Base-by-base conservation (phyloP, 352 stramenopile species). In the Pythium aristosporum region DNA sequence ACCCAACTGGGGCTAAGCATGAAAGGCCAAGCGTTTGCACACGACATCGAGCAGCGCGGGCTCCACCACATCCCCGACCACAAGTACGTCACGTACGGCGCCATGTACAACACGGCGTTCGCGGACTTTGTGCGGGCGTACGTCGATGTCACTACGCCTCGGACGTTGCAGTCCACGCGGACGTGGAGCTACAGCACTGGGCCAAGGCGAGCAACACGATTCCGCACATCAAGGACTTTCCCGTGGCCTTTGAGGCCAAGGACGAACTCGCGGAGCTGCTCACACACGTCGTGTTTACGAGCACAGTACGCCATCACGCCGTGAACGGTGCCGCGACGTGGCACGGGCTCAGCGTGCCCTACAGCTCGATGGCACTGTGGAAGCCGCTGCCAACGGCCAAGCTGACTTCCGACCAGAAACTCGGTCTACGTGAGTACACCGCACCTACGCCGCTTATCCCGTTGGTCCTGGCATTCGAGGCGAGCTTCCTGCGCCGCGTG, bases 1-100 rank as follows among this genome's bases (percentile, higher is more conserved):
- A 70, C 63, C 25, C 41, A 25, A 9, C 46, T 48, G 20, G 62
- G 50, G 23, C 28, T 63, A 20, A 75, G 63, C 37, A 42, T 75
- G 30, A 43, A 58, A 12, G 59, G 73, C 57, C 59, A 80, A 0
- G 18, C 49, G 47, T 56, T 61, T 11, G 34, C 7, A n/a, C 23
- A 12, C 10, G 36, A 61, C 25, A 9, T 55, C 2, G 21, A 7
- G 37, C 57, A 21, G 10, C 63, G 75, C 21, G 75, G 72, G 21
- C 58, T 79, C 10, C 42, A 68, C 20, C 34, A 74, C 7, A 63
- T 83, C 52, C 70, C 34, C 13, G 57, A 66, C 5, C 63, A 77
- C 72, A 74, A 72, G 54, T 80, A 79, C 67, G 63, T 50, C 12
- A 25, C 56, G 41, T 80, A 83, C 53, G 75, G 64, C 16, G 70